Percentiles rank a stretch among this genome's conserved stretches.
phyloP scores from a whole-genome alignment of 2,329 filamentous ascomycete genomes.

The Stagonosporopsis chrysanthemi region DNA sequence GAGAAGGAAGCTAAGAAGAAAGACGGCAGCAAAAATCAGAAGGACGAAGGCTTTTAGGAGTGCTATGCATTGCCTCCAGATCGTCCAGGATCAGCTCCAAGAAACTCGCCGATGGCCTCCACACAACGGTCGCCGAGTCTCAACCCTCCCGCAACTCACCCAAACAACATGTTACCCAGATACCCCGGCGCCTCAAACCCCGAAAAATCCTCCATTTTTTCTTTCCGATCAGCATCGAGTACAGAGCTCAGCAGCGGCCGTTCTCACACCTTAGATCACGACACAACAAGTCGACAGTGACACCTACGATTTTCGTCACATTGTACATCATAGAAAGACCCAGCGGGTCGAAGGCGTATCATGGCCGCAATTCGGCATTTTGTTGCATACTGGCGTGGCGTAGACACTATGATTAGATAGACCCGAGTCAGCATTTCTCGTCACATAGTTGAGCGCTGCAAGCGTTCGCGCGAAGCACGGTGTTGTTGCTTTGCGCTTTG shows the following conservation, averaged over 20 bases:
- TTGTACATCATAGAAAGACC: slow-evolving; percentile 3
- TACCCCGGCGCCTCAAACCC: not conserved
- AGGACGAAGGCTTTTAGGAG: slow-evolving; percentile 45
- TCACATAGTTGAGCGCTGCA: not conserved
- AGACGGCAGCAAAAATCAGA: slow-evolving; percentile 40
- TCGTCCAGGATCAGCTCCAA: not conserved
- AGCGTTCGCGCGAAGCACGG: slow-evolving; percentile 2
- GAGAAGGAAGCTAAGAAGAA: slow-evolving; percentile 39
- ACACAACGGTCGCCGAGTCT: not conserved
- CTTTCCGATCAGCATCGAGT: not conserved
- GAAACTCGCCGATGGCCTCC: not conserved
- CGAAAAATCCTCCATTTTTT: too few relatives aligned
- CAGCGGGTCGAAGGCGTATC: not conserved
- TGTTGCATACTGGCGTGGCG: slow-evolving; percentile 3
- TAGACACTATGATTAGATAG: slow-evolving; percentile 9
- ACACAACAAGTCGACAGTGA: not conserved
- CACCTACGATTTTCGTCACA: not conserved
- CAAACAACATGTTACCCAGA: not conserved
- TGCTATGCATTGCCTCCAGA: not conserved
- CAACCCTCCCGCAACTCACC: not conserved
- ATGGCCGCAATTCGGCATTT: slow-evolving; percentile 1
- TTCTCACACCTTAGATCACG: not conserved
- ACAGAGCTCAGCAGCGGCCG: not conserved
- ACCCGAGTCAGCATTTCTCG: slow-evolving; percentile 3
- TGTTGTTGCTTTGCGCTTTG: not conserved